Base-by-base conservation (phyloP, 2,329 filamentous ascomycete genomes). In the Microdochium nivale region DNA sequence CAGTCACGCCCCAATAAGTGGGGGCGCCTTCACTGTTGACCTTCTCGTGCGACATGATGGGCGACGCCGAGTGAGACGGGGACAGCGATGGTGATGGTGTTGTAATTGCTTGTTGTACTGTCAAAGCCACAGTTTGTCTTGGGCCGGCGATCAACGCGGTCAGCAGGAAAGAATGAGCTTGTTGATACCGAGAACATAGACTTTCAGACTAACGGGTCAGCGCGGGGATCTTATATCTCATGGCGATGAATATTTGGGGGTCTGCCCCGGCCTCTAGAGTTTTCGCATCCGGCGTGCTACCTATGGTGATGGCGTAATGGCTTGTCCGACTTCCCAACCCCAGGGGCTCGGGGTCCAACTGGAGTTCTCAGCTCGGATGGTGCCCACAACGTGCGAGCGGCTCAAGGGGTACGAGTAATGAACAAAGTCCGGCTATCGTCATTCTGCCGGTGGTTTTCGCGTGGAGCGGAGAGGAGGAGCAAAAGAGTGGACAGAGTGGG, bases 1-100 rank as follows among this genome's bases (percentile, higher is more conserved):
- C 63, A 47, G 62, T 62, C 58, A 52, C 55, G 54, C 62, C 63
- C 63, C 63, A 66, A 51, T 59, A 66, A 7, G 60, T 62, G 52
- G 63, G 63, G 52, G 59, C 60, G 53, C 59, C 63, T 43, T 50
- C 53, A 25, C 54, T 58, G 55, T 61, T 62, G 51, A 63, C 59
- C 50, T 54, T 58, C 50, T 60, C 56, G 44, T 59, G 60, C 33
- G 19, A 46, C 43, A 55, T 50, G 46, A 7, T 19, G 46, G 43
- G 43, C 33, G 33, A 37, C 33, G n/a, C 33, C 13, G 21, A 19
- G 9, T 44, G 21, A 8, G 16, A 11, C 3, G 16, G 19, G 8
- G 13, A 19, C 13, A 37, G 33, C n/a, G n/a, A n/a, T 37, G 11
- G 33, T 37, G 33, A 9, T 16, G 13, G 5, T 37, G 33, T 37